Conservation (phyloP, 164 flowering plant species). For the Buxus sempervirens region DNA sequence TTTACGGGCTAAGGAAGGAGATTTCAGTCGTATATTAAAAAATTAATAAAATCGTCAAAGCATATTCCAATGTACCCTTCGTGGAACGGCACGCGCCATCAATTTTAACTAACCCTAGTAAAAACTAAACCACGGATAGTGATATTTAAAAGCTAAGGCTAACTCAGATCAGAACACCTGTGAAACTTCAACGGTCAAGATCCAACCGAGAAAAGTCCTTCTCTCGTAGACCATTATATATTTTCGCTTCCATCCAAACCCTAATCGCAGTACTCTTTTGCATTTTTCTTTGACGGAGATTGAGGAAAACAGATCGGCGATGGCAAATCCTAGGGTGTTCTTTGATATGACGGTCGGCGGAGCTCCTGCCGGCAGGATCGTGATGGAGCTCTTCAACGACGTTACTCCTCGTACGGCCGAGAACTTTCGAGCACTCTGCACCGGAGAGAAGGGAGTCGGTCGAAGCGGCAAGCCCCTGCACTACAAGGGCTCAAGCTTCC, state of each 20-base stretch:
- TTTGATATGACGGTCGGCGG: constrained; percentile 39
- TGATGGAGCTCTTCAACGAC: constrained; percentile 40
- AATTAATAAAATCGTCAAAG: neutral
- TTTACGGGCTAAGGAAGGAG: too few relatives aligned
- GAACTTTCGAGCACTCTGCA: constrained; percentile 45
- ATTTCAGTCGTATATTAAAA: too few relatives aligned
- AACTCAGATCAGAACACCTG: neutral
- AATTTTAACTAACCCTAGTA: neutral
- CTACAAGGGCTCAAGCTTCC: constrained; percentile 70
- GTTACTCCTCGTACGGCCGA: constrained; percentile 34
- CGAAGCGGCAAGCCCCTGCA: constrained; percentile 68
- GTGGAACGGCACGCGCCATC: neutral
- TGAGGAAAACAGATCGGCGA: neutral
- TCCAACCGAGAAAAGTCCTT: neutral
- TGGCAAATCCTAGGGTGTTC: constrained; percentile 40
- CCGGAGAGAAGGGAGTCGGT: constrained; percentile 51
- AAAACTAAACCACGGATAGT: neutral
- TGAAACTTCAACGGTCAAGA: neutral
- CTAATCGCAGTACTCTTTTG: neutral
- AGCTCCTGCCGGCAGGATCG: constrained; percentile 29
- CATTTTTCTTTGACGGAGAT: neutral
- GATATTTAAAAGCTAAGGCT: neutral
- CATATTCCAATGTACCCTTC: neutral
- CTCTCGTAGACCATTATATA: neutral
- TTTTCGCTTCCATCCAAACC: neutral